These are phyloP conservation scores for Verticillium albo-atrum DNA, from an alignment of 2,329 filamentous ascomycete genomes.

Conservation along the genomic window DNA sequence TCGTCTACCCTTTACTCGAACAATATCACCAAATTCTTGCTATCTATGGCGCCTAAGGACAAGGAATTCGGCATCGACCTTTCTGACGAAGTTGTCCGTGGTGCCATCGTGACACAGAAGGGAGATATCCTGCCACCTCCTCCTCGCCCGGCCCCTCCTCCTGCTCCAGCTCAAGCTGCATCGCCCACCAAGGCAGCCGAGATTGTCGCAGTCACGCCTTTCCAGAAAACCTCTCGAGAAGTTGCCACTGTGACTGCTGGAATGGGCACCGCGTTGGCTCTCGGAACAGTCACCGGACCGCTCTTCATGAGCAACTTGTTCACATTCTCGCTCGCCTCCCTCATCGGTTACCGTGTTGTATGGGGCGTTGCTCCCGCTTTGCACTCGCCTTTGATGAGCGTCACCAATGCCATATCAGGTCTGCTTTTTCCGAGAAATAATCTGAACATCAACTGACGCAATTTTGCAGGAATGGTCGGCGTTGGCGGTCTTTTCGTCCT, in stretches of 20 bases:
- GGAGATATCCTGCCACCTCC: conserved; percentile 73
- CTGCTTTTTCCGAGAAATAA: conserved; percentile 22
- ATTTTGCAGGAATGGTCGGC: conserved; percentile 66
- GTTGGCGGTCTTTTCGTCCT: conserved; percentile 86
- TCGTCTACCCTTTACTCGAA: conserved; percentile 89
- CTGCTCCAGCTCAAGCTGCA: conserved; percentile 36
- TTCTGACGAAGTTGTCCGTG: conserved; percentile 79
- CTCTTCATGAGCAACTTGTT: conserved; percentile 87
- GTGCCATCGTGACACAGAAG: conserved; percentile 75
- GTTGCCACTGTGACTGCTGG: conserved; percentile 70
- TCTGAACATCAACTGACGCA: conserved; percentile 25
- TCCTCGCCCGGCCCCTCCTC: conserved; percentile 60
- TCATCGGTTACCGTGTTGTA: conserved; percentile 84
- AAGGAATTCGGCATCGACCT: conserved; percentile 78
- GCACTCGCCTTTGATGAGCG: conserved; percentile 87
- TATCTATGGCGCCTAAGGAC: conserved; percentile 75
- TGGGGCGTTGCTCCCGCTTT: conserved; percentile 83
- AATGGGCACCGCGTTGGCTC: conserved; percentile 69
- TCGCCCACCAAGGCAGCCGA: conserved; percentile 46
- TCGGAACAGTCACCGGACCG: conserved; percentile 78
- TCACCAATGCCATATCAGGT: conserved; percentile 84
- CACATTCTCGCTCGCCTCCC: conserved; percentile 75
- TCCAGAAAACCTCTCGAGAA: conserved; percentile 74
- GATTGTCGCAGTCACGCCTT: conserved; percentile 68
- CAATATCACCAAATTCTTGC: conserved; percentile 84